Conservation (phyloP, 2,329 filamentous ascomycete genomes). For the Fonsecaea nubica region DNA sequence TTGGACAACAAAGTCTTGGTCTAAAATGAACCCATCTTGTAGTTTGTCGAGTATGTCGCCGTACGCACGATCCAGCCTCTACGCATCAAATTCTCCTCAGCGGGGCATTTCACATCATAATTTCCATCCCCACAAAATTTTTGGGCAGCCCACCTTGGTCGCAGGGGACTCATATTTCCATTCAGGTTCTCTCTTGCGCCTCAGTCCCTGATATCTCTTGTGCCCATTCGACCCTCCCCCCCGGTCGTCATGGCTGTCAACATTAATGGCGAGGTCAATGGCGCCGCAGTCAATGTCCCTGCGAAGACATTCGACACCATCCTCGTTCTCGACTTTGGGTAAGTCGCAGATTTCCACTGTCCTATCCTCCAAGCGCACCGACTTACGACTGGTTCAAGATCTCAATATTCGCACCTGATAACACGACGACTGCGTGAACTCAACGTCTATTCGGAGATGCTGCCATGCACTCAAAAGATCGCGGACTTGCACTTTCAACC, state of each 20-base stretch:
- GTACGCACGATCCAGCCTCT: neutral
- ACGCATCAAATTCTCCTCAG: slow-evolving; percentile 6
- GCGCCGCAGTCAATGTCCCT: slow-evolving; percentile 40
- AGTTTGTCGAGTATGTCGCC: neutral
- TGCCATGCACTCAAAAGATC: slow-evolving; percentile 84
- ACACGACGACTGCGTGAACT: slow-evolving; percentile 76
- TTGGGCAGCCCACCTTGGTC: slow-evolving; percentile 1
- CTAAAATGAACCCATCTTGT: neutral
- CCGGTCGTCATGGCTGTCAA: slow-evolving; percentile 17
- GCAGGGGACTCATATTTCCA: slow-evolving; percentile 39
- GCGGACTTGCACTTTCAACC: slow-evolving; percentile 78
- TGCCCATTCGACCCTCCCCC: neutral
- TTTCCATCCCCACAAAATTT: slow-evolving; percentile 23
- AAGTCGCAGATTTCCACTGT: slow-evolving; percentile 17
- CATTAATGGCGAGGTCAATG: slow-evolving; percentile 37
- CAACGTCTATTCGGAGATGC: slow-evolving; percentile 85
- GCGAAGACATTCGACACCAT: slow-evolving; percentile 46
- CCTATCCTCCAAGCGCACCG: slow-evolving; percentile 4
- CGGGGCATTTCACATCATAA: slow-evolving; percentile 12
- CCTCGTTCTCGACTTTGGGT: slow-evolving; percentile 47
- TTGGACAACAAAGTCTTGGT: neutral
- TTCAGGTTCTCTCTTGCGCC: slow-evolving; percentile 59
- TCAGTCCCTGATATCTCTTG: neutral
- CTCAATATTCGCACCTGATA: slow-evolving; percentile 76
- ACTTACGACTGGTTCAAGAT: slow-evolving; percentile 46